Base-by-base conservation (phyloP, 2,329 filamentous ascomycete species). In the Botrytis pseudocinerea region DNA sequence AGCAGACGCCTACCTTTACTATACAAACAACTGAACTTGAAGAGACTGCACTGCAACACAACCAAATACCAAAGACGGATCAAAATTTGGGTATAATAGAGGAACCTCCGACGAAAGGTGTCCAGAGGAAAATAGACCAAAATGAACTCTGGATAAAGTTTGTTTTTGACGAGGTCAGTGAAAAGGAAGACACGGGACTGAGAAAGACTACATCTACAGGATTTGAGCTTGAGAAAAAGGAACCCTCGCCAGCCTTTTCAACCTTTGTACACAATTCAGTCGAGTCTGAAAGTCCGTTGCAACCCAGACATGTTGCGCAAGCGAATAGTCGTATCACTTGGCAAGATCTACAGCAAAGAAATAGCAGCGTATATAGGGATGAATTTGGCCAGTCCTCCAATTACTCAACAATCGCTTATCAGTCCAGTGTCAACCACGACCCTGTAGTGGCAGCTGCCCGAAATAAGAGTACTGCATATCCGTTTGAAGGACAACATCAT, bases 61-160 rank as follows among this genome's bases (percentile, higher is more conserved):
- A 40, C 4, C 25, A 57, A 28, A 22, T 32, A 7, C 2, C 16
- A 6, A 1, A 14, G n/a, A 4, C 6, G 3, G 40, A 69, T 69
- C 25, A n/a, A 14, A 22, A 18, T 40, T 42, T 4, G 28, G 22
- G 25, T 9, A 42, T 14, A 8, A 12, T 14, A 25, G 7, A 18
- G 7, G 25, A 35, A 14, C 38, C 18, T 32, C 28, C 54, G 12
- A 40, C 28, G 2, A 4, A 57, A 42, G 10, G 9, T 57, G 4
- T 25, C 12, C 22, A 46, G 9, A 44, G 40, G 14, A 40, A 70
- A 16, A 16, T 46, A 44, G 48, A 71, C 44, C 46, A 18, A 46
- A 61, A 71, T 6, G 48, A 73, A 12, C 61, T 73, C 10, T 73
- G 72, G 72, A 73, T 70, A 68, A 73, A 66, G 9, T 73, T 73